phyloP scores from a whole-genome alignment of 495 filamentous ascomycete genomes.

The Tricharina praecox region DNA sequence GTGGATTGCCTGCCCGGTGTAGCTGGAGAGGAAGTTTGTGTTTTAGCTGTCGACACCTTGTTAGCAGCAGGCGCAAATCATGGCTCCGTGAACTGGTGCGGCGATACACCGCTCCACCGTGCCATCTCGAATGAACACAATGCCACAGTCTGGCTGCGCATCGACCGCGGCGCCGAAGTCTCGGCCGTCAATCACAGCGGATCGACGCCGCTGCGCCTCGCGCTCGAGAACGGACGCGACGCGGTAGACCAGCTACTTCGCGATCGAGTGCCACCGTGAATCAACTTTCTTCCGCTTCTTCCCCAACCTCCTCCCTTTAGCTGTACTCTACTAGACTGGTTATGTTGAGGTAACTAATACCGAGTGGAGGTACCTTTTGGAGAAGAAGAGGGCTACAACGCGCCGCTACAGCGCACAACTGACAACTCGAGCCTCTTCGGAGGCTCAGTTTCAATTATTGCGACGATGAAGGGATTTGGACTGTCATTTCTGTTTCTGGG shows the following conservation, averaged over 20 bases:
- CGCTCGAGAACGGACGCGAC: not conserved
- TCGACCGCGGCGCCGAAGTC: not conserved
- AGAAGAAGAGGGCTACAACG: no score
- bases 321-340: no score
- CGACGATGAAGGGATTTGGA: no score
- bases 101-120: not conserved
- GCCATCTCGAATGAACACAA: conserved; percentile 1
- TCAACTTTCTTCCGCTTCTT: no score
- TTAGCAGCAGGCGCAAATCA: not conserved
- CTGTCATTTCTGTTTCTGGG: no score
- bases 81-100: not conserved
- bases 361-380: no score
- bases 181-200: not conserved
- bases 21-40: not conserved
- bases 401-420: no score
- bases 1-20: not conserved
- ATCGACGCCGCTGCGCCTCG: not conserved
- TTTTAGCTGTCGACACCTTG: not conserved
- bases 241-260: not conserved
- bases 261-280: no score
- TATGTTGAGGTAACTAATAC: no score
- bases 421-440: no score
- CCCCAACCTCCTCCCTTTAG: no score
- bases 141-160: not conserved
- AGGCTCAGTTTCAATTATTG: no score